Evolutionary conservation across 306 rosid species (phyloP).

Genomic region (Pyrus betulifolia): DNA sequence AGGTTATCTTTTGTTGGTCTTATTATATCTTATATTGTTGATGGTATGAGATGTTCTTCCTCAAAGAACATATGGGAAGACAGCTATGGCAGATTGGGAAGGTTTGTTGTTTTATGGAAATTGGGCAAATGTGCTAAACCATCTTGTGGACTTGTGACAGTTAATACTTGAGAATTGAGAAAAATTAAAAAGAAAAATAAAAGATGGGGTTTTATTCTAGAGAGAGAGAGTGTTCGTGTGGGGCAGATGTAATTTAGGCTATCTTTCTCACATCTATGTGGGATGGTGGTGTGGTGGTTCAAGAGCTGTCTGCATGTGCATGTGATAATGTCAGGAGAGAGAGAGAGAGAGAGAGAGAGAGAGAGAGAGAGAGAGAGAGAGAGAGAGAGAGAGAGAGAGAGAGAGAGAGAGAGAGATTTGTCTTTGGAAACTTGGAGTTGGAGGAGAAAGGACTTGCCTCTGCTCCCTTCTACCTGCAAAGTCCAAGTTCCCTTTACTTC

Average conservation of each 20-base stretch:
- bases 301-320: conserved; percentile 64
- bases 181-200: background rate
- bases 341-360: background rate
- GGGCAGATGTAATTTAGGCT: conserved; percentile 19
- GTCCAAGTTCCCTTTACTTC: background rate
- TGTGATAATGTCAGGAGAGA: conserved; percentile 64
- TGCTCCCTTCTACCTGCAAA: background rate
- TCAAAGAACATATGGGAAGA: conserved; percentile 28
- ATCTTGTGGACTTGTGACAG: conserved; percentile 26
- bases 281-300: conserved; percentile 55
- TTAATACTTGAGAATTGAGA: background rate
- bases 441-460: too few relatives aligned
- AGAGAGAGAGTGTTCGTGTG: too few relatives aligned
- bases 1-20: too few relatives aligned
- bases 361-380: background rate
- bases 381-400: background rate
- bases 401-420: background rate
- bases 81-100: conserved; percentile 25
- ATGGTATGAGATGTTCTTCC: conserved; percentile 13
- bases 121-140: conserved; percentile 14
- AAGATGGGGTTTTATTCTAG: background rate
- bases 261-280: conserved; percentile 43
- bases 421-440: background rate
- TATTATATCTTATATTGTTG: too few relatives aligned
- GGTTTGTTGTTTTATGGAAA: conserved; percentile 20